These are phyloP conservation scores for Stephania cephalantha DNA, from an alignment of 164 flowering plant species.

Conservation along the genomic window DNA sequence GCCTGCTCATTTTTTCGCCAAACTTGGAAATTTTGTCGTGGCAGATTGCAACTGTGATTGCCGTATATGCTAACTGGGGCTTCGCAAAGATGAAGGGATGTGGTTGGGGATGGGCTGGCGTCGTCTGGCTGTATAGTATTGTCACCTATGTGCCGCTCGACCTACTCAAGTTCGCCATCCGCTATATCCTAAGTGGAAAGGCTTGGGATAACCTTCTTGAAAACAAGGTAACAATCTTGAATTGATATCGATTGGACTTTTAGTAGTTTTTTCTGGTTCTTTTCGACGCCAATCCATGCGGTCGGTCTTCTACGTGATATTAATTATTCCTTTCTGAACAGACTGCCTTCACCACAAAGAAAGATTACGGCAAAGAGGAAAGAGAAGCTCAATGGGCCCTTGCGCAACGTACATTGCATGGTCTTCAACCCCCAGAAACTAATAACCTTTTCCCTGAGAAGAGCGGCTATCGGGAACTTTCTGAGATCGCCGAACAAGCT, in stretches of 20 bases:
- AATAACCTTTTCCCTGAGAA: slow-evolving; percentile 61
- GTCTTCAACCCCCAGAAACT: slow-evolving; percentile 80
- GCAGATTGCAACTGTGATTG: slow-evolving; percentile 86
- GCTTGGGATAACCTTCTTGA: slow-evolving; percentile 83
- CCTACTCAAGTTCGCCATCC: slow-evolving; percentile 64
- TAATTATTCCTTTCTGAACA: slow-evolving; percentile 19
- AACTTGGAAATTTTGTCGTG: background rate
- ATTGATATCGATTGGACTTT: background rate
- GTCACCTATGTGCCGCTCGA: slow-evolving; percentile 86
- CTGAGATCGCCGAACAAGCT: slow-evolving; percentile 98
- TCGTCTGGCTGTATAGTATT: slow-evolving; percentile 84
- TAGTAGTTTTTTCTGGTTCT: background rate
- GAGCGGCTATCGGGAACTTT: slow-evolving; percentile 84
- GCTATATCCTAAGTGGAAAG: slow-evolving; percentile 77
- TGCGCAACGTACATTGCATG: slow-evolving; percentile 94
- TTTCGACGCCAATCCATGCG: background rate
- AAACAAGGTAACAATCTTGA: slow-evolving; percentile 49
- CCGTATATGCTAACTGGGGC: slow-evolving; percentile 92
- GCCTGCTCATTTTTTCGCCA: no score
- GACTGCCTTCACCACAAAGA: slow-evolving; percentile 98
- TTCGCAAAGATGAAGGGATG: slow-evolving; percentile 75
- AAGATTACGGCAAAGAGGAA: slow-evolving; percentile 89
- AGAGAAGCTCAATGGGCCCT: slow-evolving; percentile 98
- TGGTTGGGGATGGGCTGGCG: slow-evolving; percentile 99
- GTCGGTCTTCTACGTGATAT: background rate